Conservation (phyloP, 2,329 filamentous ascomycete genomes). For the Botrytis paeoniae region DNA sequence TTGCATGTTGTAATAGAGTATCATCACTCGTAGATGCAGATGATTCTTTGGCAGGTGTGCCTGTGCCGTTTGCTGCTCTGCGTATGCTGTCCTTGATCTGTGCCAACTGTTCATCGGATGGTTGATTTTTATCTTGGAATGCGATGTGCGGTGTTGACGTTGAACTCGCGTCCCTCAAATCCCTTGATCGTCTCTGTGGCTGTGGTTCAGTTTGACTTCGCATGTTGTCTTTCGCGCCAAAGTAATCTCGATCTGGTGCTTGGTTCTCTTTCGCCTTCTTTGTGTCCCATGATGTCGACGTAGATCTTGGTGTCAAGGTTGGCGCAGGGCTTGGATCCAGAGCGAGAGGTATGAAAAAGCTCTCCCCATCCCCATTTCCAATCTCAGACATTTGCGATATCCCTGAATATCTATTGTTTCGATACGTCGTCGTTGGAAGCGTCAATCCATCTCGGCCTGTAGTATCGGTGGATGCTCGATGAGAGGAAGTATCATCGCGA, state of each 20-base stretch:
- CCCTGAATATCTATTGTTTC: conserved; percentile 73
- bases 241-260: conserved; percentile 55
- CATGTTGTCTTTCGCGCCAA: conserved; percentile 45
- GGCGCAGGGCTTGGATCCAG: conserved; percentile 65
- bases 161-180: conserved; percentile 46
- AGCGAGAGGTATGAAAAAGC: conserved; percentile 74
- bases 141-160: conserved; percentile 77
- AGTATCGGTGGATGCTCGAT: conserved; percentile 45
- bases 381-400: conserved; percentile 52
- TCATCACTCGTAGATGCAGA: conserved; percentile 33
- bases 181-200: conserved; percentile 30
- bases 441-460: conserved; percentile 58
- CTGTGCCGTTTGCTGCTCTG: conserved; percentile 34
- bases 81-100: conserved; percentile 48
- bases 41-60: conserved; percentile 28
- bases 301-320: conserved; percentile 50
- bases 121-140: conserved; percentile 78
- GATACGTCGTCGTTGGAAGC: conserved; percentile 73
- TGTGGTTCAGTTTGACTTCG: conserved; percentile 41
- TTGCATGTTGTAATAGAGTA: conserved; percentile 33
- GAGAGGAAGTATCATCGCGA: conserved; percentile 48
- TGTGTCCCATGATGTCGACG: conserved; percentile 46
- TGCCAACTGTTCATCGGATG: conserved; percentile 58
- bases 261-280: conserved; percentile 40
- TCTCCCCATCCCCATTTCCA: conserved; percentile 43